Evolutionary conservation across 1,284 basidiomycete genomes (phyloP), one percentile per base, ranked within the genome.

Genomic region (Hypsizygus ulmarius): DNA sequence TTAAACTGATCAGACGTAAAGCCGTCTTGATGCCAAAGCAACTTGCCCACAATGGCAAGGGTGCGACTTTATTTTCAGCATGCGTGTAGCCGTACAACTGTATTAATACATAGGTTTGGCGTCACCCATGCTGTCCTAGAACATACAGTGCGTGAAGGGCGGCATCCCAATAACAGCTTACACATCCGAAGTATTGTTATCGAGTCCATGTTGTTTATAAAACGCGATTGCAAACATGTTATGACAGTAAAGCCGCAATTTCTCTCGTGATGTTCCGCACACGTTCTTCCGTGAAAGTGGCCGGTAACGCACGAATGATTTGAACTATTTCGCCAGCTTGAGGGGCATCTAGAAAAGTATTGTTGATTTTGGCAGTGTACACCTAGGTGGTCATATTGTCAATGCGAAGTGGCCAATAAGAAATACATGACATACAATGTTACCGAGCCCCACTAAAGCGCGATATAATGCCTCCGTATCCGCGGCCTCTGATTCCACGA

Each of bases 391-490:
- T n/a, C 19, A 18, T 39, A 21, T 51, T 27, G 44, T 38, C 14
- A 39, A 45, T 10, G 18, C 28, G 32, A 39, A 35, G 14, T 38
- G n/a, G 21, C 27, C 10, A 29, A 34, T 27, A 8, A 14, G n/a
- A n/a, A 39, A 52, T 40, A 41, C 3, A 37, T 35, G 15, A 71
- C 83, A 61, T 51, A 93, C 90, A 39, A 90, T 66, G 64, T 99
- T 98, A 27, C 96, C 96, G 2, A 97, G 72, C 0, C 88, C 94
- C 11, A 97, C 88, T 5, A 91, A 68, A 1, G 87, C 75, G 21
- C 96, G 84, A 65, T 98, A 98, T 10, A 81, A 77, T 2, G 88
- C 83, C 63, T 99, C 96, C 15, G 82, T 74, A 52, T 99, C 96
- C 12, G 70, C 69, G 35, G 66, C 78, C 65, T 95, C 91, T 36